A percentile compares a stretch with the other conserved stretches of the same genome.
phyloP scores from a whole-genome alignment of 306 rosid genomes.

The Rubus idaeus region DNA sequence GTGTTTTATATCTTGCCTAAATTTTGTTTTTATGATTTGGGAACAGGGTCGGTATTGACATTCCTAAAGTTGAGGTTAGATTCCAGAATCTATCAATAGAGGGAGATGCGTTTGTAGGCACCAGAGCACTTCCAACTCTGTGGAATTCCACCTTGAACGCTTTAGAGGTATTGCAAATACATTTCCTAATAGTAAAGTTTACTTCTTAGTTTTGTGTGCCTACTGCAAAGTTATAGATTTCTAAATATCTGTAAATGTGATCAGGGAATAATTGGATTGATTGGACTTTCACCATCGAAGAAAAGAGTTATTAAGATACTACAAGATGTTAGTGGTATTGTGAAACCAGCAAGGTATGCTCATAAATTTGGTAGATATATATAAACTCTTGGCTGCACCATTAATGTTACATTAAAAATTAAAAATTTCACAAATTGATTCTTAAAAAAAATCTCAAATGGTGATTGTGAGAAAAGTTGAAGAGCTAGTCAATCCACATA shows the following conservation, averaged over 20 bases:
- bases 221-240: background rate
- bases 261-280: constrained; percentile 46
- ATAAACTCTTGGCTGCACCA: background rate
- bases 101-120: constrained; percentile 62
- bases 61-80: constrained; percentile 58
- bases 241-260: constrained; percentile 2
- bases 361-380: background rate
- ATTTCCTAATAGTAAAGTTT: background rate
- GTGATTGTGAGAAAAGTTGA: background rate
- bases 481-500: background rate
- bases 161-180: constrained; percentile 44
- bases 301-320: constrained; percentile 61
- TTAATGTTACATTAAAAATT: background rate
- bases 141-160: constrained; percentile 49
- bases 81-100: constrained; percentile 55
- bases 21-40: background rate
- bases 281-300: constrained; percentile 55
- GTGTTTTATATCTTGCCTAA: background rate
- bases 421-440: background rate
- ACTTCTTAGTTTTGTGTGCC: background rate
- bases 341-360: constrained; percentile 63
- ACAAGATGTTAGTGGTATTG: constrained; percentile 55
- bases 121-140: constrained; percentile 69
- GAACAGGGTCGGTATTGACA: constrained; percentile 62
- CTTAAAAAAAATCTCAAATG: background rate